A percentile compares a stretch with the other conserved stretches of the same genome.
Evolutionary conservation across 2,329 filamentous ascomycete species (phyloP).

Genomic region (Ophiocordyceps camponoti-rufipedis): DNA sequence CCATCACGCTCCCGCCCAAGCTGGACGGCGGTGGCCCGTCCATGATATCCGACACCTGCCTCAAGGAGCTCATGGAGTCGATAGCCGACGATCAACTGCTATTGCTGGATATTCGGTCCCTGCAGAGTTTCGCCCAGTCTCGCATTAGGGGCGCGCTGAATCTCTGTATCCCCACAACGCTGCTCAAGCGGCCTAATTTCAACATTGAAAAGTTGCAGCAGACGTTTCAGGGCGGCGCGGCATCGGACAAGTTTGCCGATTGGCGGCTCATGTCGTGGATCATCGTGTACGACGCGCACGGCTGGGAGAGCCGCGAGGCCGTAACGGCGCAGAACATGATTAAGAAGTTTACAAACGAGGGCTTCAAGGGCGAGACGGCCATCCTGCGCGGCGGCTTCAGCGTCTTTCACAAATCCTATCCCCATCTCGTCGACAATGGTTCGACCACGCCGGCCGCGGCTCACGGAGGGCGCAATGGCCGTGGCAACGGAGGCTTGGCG

Average conservation of each 20-base stretch:
- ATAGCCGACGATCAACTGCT: conserved; percentile 30
- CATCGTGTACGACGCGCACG: conserved; percentile 71
- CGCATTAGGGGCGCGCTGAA: conserved; percentile 71
- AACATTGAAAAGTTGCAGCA: conserved; percentile 74
- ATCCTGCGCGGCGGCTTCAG: conserved; percentile 72
- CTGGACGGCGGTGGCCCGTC: conserved; percentile 26
- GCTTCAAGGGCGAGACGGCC: conserved; percentile 54
- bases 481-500: conserved; percentile 24
- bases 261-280: conserved; percentile 64
- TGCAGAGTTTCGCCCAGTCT: conserved; percentile 59
- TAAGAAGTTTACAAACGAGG: conserved; percentile 80
- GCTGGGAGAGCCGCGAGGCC: conserved; percentile 64
- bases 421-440: conserved; percentile 40
- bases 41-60: conserved; percentile 33
- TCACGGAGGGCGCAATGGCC: conserved; percentile 4
- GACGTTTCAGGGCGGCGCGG: conserved; percentile 58
- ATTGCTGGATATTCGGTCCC: conserved; percentile 71
- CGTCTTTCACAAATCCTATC: conserved; percentile 49
- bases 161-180: conserved; percentile 83
- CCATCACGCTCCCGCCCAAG: conserved; percentile 34
- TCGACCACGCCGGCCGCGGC: conserved; percentile 14
- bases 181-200: conserved; percentile 81
- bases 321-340: conserved; percentile 67
- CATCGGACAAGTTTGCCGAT: conserved; percentile 53
- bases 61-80: conserved; percentile 36